Percentiles rank a stretch among this genome's conserved stretches.
Evolutionary conservation across 495 filamentous ascomycete species (phyloP).

Genomic region (Hyaloscypha hepaticicola): DNA sequence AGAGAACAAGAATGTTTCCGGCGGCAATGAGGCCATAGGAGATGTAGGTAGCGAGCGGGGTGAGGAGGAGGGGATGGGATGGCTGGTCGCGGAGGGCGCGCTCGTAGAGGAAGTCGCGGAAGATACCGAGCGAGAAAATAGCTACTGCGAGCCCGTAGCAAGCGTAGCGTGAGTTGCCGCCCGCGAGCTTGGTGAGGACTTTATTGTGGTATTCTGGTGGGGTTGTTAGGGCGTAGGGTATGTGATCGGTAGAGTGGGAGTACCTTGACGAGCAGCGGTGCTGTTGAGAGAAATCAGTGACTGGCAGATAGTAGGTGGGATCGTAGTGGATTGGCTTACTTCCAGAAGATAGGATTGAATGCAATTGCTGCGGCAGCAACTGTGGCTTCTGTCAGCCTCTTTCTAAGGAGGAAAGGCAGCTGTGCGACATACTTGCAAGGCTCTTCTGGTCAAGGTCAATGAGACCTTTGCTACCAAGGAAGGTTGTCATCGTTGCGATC

Average conservation of each 20-base stretch:
- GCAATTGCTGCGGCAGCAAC: slow-evolving; percentile 66
- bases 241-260: slow-evolving; percentile 4
- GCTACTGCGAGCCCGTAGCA: slow-evolving; percentile 87
- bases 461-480: slow-evolving; percentile 39
- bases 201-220: slow-evolving; percentile 88
- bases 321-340: slow-evolving; percentile 48
- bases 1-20: slow-evolving; percentile 84
- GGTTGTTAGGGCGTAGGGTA: slow-evolving; percentile 10
- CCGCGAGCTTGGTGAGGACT: slow-evolving; percentile 82
- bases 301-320: neutral
- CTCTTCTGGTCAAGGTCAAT: slow-evolving; percentile 66
- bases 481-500: slow-evolving; percentile 33
- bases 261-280: slow-evolving; percentile 67
- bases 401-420: neutral
- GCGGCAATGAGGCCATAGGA: slow-evolving; percentile 66
- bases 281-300: slow-evolving; percentile 37
- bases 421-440: slow-evolving; percentile 53
- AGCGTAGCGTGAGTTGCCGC: slow-evolving; percentile 72
- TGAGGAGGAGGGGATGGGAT: slow-evolving; percentile 60
- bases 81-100: slow-evolving; percentile 77
- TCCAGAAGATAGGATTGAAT: slow-evolving; percentile 81
- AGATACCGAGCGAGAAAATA: slow-evolving; percentile 88
- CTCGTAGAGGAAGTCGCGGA: slow-evolving; percentile 79
- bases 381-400: slow-evolving; percentile 34
- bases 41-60: slow-evolving; percentile 48